Evolutionary conservation across 2,329 filamentous ascomycete genomes (phyloP).

Genomic region (Colletotrichum lupini): DNA sequence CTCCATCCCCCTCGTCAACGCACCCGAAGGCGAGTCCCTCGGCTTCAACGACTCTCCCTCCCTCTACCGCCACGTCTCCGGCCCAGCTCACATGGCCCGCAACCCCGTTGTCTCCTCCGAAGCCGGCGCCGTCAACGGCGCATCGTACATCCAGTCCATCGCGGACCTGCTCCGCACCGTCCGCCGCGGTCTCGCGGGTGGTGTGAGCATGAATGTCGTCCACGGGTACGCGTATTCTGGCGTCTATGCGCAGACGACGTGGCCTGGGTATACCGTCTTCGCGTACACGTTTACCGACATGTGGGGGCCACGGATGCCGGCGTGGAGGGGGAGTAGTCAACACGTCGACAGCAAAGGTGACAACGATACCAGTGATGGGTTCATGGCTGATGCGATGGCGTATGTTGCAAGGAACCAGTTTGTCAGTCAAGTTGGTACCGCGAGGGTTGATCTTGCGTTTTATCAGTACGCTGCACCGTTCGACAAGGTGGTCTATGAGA

Average conservation of each 20-base stretch:
- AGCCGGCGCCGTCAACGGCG: not conserved
- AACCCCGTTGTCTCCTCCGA: not conserved
- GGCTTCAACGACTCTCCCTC: not conserved
- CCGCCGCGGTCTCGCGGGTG: not conserved
- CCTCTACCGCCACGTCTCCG: not conserved
- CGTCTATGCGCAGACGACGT: not conserved
- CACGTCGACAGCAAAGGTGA: too few relatives aligned
- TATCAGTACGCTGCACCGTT: not conserved
- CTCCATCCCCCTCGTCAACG: not conserved
- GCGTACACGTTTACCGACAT: not conserved
- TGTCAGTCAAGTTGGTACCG: not conserved
- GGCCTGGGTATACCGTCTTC: not conserved
- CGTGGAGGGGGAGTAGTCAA: not conserved
- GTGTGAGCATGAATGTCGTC: not conserved
- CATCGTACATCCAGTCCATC: not conserved
- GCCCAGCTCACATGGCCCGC: not conserved
- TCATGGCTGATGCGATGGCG: not conserved
- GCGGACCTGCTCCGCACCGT: not conserved
- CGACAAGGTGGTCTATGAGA: not conserved
- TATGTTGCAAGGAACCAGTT: not conserved
- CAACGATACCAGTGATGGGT: not conserved
- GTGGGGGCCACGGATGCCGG: not conserved
- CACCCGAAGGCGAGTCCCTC: not conserved
- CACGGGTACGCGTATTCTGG: not conserved
- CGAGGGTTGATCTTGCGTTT: not conserved